Evolutionary conservation across 202 grass and related monocot genomes (phyloP), one percentile per base, ranked within the genome.

Genomic region (Cymbopogon flexuosus): DNA sequence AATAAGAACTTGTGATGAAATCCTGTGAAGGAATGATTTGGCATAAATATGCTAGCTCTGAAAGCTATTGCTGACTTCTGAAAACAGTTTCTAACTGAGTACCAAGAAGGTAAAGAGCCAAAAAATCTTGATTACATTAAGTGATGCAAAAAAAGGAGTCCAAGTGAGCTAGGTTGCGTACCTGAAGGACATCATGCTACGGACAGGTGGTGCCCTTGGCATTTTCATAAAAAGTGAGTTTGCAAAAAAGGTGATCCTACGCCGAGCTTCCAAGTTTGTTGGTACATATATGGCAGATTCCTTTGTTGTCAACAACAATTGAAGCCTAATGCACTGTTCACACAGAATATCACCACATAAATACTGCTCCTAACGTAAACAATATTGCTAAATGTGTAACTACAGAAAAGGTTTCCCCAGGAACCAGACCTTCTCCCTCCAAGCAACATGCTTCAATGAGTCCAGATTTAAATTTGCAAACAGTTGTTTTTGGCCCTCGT

Each of bases 171-270:
- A 9, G 40, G 51, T 63, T 60, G 76, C 71, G 68, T 69, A 91
- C 96, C 96, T 96, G 76, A 99, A 99, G 75, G 96, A 96, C 81
- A 92, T 89, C 96, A 99, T 99, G 40, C 83, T 81, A 62, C 42
- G 78, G 65, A 99, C 90, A 82, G 72, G 82, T 76, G 89, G 96
- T 76, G 96, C 88, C 43, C 2, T 63, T 59, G 92, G 96, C 90
- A 99, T 91, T 51, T 69, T 90, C 96, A 99, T 99, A 79, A 91
- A 99, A 78, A 99, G 83, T 71, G 96, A 99, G 84, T 99, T 99
- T 52, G 96, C 90, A 90, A 99, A 99, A 77, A 99, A 99, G 41
- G 96, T 99, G 45, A 99, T 96, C 52, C 96, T 93, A 59, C 96
- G 90, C 36, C 92, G 93, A 81, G 96, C 96, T 75, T 99, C 96